Base-by-base conservation (phyloP, 805 yeast genomes). In the Pichia exigua region DNA sequence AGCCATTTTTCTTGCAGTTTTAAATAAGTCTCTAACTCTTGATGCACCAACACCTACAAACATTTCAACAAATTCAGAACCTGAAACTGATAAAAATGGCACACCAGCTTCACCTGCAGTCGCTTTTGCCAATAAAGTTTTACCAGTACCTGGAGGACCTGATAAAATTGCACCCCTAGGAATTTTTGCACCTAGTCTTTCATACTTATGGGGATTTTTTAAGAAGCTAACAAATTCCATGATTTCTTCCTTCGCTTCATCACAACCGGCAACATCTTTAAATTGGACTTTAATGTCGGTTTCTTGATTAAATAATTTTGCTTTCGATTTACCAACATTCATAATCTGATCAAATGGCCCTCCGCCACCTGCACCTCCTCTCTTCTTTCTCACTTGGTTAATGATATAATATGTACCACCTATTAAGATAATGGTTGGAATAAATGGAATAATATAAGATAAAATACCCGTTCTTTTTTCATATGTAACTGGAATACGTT, bases 61-160 rank as follows among this genome's bases (percentile, higher is more conserved):
- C 98, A 92, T 94, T 68, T 92, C 98, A 15, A 94, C 96, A 60
- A 92, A 92, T 68, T 92, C 99, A 7, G 98, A 91, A 57, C 99
- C 99, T 1, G 96, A 87, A 20, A 94, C 98, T 17, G 96, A 87
- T 61, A 83, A 83, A 66, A 94, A 94, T 43, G 99, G 97, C 42
- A 94, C 99, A 52, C 94, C 95, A 0, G 99, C 99, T 69, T 94
- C 99, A 59, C 99, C 99, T 2, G 99, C 99, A 47, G 98, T 94
- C 6, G 99, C 99, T 65, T 89, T 92, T 13, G 99, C 99, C 47
- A 94, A 73, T 49, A 94, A 74, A 1, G 99, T 94, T 67, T 94
- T 94, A 81, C 99, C 99, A 11, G 99, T 94, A 73, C 99, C 99
- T 48, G 99, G 99, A 18, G 99, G 96, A 46, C 99, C 99, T 1